Percentiles rank a stretch among this genome's conserved stretches.
These are phyloP conservation scores for Westerdykella sp. DNA, from an alignment of 2,329 filamentous ascomycete genomes.

Conservation along the genomic window DNA sequence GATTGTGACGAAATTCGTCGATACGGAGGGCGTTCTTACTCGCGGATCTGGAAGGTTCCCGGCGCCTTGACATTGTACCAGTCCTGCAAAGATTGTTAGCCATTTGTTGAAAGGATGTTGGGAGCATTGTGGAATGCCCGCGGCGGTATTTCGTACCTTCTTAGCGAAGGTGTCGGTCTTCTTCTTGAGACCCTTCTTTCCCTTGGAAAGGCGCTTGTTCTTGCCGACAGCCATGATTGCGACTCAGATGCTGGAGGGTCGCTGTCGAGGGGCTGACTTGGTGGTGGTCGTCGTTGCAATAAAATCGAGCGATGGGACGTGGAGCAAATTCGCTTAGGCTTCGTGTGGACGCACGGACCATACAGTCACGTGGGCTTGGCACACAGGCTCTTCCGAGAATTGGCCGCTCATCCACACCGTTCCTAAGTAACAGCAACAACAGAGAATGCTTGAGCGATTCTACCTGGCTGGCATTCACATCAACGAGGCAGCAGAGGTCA, in stretches of 20 bases:
- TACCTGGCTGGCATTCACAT: too few relatives aligned
- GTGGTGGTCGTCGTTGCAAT: constrained; percentile 31
- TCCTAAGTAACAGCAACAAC: too few relatives aligned
- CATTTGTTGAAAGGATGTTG: constrained; percentile 73
- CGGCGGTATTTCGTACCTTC: constrained; percentile 49
- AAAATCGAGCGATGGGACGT: constrained; percentile 1
- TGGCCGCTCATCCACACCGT: too few relatives aligned
- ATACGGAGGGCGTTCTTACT: constrained; percentile 58
- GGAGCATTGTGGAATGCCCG: constrained; percentile 56
- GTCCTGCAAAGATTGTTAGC: constrained; percentile 57
- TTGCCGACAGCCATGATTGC: constrained; percentile 80
- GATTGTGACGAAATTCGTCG: constrained; percentile 12
- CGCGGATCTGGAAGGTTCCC: constrained; percentile 89
- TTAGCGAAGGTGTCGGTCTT: constrained; percentile 97
- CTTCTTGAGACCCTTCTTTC: constrained; percentile 99
- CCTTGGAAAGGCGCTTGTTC: constrained; percentile 99
- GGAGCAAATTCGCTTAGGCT: constrained; percentile 3
- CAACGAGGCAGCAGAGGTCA: too few relatives aligned
- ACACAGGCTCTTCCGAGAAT: too few relatives aligned
- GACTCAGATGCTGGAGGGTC: constrained; percentile 41
- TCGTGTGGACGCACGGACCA: constrained; percentile 6
- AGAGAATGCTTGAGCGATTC: too few relatives aligned
- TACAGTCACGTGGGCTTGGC: constrained; percentile 7
- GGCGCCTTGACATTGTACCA: constrained; percentile 99
- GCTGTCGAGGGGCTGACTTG: constrained; percentile 17